These are phyloP conservation scores for Nicotiana paniculata DNA, from an alignment of 257 asterid genomes.

Conservation along the genomic window DNA sequence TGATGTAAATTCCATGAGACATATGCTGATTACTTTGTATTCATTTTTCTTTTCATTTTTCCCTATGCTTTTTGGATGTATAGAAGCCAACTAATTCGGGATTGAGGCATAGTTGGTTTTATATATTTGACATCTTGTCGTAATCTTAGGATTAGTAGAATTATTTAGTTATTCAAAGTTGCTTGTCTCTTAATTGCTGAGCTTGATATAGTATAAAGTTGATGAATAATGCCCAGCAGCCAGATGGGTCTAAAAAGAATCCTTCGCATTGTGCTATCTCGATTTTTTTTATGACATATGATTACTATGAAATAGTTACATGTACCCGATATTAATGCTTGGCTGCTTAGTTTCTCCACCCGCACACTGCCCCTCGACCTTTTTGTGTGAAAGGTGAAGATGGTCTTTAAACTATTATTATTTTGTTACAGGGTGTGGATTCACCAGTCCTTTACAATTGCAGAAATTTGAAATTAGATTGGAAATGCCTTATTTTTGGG, in stretches of 20 bases:
- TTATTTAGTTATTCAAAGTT: neutral
- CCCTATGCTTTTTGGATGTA: neutral
- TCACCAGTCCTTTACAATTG: neutral
- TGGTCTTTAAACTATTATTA: neutral
- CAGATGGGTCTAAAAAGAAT: neutral
- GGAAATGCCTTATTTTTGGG: neutral
- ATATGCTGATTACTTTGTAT: neutral
- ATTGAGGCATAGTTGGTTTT: neutral
- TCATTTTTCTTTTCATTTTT: neutral
- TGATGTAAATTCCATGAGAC: neutral
- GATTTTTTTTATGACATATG: neutral
- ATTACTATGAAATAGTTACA: neutral
- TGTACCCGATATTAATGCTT: neutral
- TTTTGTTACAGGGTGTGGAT: neutral
- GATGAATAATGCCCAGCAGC: neutral
- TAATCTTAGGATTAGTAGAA: neutral
- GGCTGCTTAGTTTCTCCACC: neutral
- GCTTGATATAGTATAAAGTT: neutral
- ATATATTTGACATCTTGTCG: neutral
- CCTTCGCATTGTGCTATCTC: neutral
- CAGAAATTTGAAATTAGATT: neutral
- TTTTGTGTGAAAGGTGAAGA: neutral
- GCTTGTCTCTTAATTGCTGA: neutral
- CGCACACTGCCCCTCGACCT: neutral
- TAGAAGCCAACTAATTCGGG: neutral